Base-by-base conservation (phyloP, 176 grass and related monocot genomes). In the Canna indica region DNA sequence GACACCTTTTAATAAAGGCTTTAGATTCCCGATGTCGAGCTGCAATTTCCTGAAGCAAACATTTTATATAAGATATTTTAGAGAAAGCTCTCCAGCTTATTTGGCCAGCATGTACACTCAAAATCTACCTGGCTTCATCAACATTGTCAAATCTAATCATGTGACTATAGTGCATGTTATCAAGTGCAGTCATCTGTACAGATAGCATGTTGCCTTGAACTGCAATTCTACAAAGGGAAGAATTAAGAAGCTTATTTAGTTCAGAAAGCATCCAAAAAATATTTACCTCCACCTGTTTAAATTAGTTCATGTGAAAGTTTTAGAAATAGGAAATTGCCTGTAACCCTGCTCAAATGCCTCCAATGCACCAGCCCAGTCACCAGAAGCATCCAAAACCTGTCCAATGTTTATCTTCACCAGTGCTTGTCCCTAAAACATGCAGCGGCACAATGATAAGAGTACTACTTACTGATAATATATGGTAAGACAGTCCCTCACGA, bases 131-230 rank as follows among this genome's bases (percentile, higher is more conserved):
- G 42, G 93, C 86, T 80, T 92, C 72, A 87, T 90, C 76, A 47
- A 80, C 36, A 81, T 91, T 90, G 60, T 90, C 77, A 85, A 87
- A 97, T 80, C 93, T 89, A 81, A 92, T 69, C 84, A 91, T 97
- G 72, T 97, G 77, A 75, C 75, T 87, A 62, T 97, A 90, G 41
- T 97, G 88, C 84, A 97, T 97, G 65, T 97, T 97, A 66, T 97
- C 86, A 63, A 97, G 88, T 25, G 93, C 93, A 67, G 69, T 68
- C 60, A 97, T 78, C 78, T 97, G 86, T 30, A 73, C 77, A 17
- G 64, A 67, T 78, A 52, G 76, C n/a, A 89, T 48, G 48, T 85
- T 80, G 44, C 68, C 86, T 97, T 97, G 69, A 78, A 83, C 75
- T 75, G 93, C 86, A 80, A 97, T 80, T 82, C 93, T 97, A 83